Evolutionary conservation across 2,329 filamentous ascomycete genomes (phyloP), one percentile per base, ranked within the genome.

Genomic region (Mycocentrospora acerina): DNA sequence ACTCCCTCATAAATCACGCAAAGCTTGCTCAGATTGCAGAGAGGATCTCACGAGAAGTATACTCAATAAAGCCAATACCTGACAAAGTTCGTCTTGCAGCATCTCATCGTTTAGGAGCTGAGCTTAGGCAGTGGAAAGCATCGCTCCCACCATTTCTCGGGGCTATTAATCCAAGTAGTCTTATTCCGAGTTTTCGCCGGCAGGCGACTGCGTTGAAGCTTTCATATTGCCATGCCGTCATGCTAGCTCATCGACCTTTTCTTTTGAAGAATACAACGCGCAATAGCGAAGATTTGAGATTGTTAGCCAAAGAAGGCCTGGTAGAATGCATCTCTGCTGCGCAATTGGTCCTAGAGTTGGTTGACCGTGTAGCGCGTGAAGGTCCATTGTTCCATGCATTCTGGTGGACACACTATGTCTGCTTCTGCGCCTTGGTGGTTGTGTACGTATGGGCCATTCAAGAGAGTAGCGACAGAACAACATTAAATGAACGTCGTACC

Each of bases 341-440:
- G 7, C 65, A 69, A 38, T 61, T 70, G 18, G 67, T 69, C 7
- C 36, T 59, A 3, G 51, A 57, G 16, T 36, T 38, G 0, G 71
- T 71, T 2, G 67, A 73, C 36, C 55, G 57, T 5, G 65, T 72
- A 52, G 66, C 64, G 4, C 37, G 53, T 3, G 67, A 70, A 18
- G 64, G 62, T 17, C 57, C 51, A 13, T 45, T 67, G 5, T 73
- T 70, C 18, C 67, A 73, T 29, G 70, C 71, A 0, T 66, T 73
- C 16, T 74, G 72, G 72, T 76, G 71, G 66, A 75, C 71, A 8
- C 71, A 72, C 14, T 75, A 75, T 31, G 69, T 75, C 0, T 70
- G 69, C 1, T 76, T 77, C 24, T 77, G 74, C 40, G 72, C 74
- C 1, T 46, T 77, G 4, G 68, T 68, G 0, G 68, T 75, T 0